Evolutionary conservation across 208 protist species (phyloP), one percentile per base, ranked within the genome.

Genomic region (Trypanosoma platydactyli): DNA sequence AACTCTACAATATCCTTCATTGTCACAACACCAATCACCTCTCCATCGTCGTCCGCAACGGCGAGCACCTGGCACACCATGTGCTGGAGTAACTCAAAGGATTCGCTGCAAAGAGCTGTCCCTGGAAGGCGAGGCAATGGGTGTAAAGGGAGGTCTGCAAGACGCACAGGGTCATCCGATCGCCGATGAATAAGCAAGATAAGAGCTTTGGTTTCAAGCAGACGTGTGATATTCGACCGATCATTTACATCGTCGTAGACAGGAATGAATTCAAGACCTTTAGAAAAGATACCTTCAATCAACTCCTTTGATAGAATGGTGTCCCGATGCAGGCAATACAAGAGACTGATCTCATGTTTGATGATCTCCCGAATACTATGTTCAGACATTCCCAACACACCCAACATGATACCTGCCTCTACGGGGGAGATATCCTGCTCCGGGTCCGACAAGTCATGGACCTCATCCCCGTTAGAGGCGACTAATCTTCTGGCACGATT

Each of bases 341-440:
- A 73, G 27, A 57, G 45, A 5, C 77, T 71, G 24, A 88, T 81
- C 16, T 68, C 68, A 6, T 56, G 29, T 42, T 73, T 74, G 7
- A 88, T 62, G 59, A 84, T 79, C 35, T 81, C 78, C 16, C 72
- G 69, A 49, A 79, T 77, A 27, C 61, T 79, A 49, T 71, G 82
- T 60, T 88, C 82, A 30, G 82, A 89, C 24, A 91, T 65, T 33
- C 82, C 77, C 41, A 91, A 77, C 16, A 83, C 74, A 46, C 84
- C 82, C n/a, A 86, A 73, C 81, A 91, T 91, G 46, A 88, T 78
- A 27, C 70, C 77, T 40, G 83, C 64, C 62, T 86, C 81, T 41
- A 84, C 71, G 48, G 86, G 78, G 12, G 73, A 79, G 52, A 88
- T 68, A 55, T 91, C 81, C 24, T 85, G 67, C 35, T 79, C 73